Base-by-base conservation (phyloP, 2,329 filamentous ascomycete genomes). In the Penicillium sp. region DNA sequence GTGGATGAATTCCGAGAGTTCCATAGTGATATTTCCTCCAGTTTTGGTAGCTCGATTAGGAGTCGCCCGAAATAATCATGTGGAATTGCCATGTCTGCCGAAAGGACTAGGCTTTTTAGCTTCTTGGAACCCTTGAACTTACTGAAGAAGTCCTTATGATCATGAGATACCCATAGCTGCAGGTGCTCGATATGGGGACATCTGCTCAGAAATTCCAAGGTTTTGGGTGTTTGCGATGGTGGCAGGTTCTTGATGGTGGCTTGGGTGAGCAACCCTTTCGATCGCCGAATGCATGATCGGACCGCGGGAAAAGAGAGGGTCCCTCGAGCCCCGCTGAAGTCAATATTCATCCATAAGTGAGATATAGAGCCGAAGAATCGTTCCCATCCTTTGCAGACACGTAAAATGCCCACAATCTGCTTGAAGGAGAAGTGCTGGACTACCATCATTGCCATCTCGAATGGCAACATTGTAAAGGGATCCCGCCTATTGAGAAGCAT, bases 351-450 rank as follows among this genome's bases (percentile, higher is more conserved):
- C 82, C 85, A 85, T 1, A 85, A 72, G 9, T 71, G 70, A 0
- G 77, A 74, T 26, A 79, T 68, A 4, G 78, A 79, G 10, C 69
- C 71, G 13, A 87, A 73, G 45, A 84, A 80, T n/a, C 67, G 70
- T 11, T 77, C 73, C 85, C 85, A 88, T 48, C 74, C 72, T 68
- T 78, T 83, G 37, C 80, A 86, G 3, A 87, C 84, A 8, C 81
- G 77, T 45, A 83, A 76, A 27, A 81, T 78, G 42, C 68, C 74
- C 72, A 82, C 74, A 51, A 80, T 73, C 53, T 84, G 73, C 50
- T 72, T 75, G 67, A 86, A 85, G 29, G 75, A 71, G n/a, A 86
- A 73, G 59, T 82, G 74, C 10, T 73, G 70, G n/a, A 87, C 65
- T 2, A 86, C 72, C 66, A 81, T 75, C 35, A 78, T 75, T 5